Base-by-base conservation (phyloP, 2,329 filamentous ascomycete genomes). In the Aspergillus fijiensis region DNA sequence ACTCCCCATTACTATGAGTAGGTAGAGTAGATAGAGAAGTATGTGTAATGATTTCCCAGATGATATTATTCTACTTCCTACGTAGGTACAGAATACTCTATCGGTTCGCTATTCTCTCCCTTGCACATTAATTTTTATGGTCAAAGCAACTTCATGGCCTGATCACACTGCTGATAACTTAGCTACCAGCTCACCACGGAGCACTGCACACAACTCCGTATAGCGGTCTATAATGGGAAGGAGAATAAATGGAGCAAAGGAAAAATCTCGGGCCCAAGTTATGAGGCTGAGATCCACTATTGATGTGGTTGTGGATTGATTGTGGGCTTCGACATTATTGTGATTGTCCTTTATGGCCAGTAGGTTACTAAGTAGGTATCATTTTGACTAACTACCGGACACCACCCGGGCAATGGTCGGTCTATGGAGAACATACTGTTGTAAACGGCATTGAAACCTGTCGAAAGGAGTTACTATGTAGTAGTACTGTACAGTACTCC, bases 241-340 rank as follows among this genome's bases (percentile, higher is more conserved):
- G 27, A 21, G 27, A 23, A 16, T 29, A 16, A 7, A 23, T 25
- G 27, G 27, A 50, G 27, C 11, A 25, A 50, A 50, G 27, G 48
- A 56, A 50, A 50, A 50, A 25, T 59, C 50, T 47, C 49, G 47
- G 57, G 51, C 31, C 54, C 57, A 27, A 52, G 33, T 33, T 33
- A 47, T 55, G 57, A 52, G 52, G 57, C 52, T 50, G 31, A 51
- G 57, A 59, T 59, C 57, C 57, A 55, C 51, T 25, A 39, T 42
- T n/a, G 39, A 45, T 10, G 39, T 19, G 42, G 45, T 45, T 16
- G 19, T 45, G 39, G 39, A 19, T 19, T 45, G 39, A n/a, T 19
- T 16, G 39, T 45, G 39, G 39, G 39, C 33, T 35, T 35, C 33
- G 5, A 35, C 33, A 35, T 35, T 45, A n/a, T 45, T 45, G 39